A percentile compares a stretch with the other conserved stretches of the same genome.
These are phyloP conservation scores for Heritiera littoralis DNA, from an alignment of 345 rosid genomes.

Conservation along the genomic window DNA sequence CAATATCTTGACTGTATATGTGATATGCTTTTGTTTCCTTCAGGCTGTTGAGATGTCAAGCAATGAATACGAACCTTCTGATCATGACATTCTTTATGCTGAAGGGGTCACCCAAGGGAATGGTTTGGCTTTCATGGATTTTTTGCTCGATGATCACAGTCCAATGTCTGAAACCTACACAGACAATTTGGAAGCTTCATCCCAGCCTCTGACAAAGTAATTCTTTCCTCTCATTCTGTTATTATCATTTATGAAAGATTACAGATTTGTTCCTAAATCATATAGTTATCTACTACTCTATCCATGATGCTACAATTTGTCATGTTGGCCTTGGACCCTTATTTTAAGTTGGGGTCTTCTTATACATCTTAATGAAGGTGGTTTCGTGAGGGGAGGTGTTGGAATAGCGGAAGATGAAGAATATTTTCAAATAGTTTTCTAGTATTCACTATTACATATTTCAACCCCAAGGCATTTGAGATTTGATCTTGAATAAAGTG, in stretches of 20 bases:
- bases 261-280: not conserved
- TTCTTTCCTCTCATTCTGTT: not conserved
- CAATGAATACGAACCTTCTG: conserved; percentile 97
- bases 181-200: conserved; percentile 62
- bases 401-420: too few species aligned
- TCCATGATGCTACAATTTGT: not conserved
- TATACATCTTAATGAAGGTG: not conserved
- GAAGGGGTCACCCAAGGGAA: conserved; percentile 98
- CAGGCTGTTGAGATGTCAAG: conserved; percentile 97
- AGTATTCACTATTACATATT: not conserved
- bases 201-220: conserved; percentile 70
- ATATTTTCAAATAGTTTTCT: too few species aligned
- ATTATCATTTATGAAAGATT: not conserved
- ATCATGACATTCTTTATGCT: conserved; percentile 84
- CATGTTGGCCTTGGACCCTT: not conserved
- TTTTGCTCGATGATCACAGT: conserved; percentile 80
- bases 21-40: conserved; percentile 26
- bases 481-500: not conserved
- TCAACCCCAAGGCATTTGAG: not conserved
- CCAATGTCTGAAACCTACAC: conserved; percentile 86
- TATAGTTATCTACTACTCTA: not conserved
- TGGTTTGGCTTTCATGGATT: conserved; percentile 93
- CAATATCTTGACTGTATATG: not conserved
- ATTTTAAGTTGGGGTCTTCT: not conserved
- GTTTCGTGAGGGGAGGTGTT: not conserved